Evolutionary conservation across 1,284 basidiomycete genomes (phyloP).

Genomic region (Naganishia albida): DNA sequence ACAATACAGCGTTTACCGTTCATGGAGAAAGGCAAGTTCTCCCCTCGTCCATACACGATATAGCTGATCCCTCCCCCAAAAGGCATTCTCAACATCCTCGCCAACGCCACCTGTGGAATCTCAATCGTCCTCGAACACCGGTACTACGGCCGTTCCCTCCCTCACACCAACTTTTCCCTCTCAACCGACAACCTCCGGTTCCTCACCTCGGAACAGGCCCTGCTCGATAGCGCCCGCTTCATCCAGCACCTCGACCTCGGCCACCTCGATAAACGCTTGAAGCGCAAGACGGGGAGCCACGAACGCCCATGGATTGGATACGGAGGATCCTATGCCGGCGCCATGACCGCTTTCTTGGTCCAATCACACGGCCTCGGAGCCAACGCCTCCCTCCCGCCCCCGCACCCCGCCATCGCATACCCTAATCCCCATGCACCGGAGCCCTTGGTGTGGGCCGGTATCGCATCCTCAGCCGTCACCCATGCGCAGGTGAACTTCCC

Average conservation of each 20-base stretch:
- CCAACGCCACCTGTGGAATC: slow-evolving; percentile 75
- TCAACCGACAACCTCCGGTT: slow-evolving; percentile 78
- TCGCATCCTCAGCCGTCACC: slow-evolving; percentile 61
- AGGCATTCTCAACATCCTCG: slow-evolving; percentile 82
- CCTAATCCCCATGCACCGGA: slow-evolving; percentile 60
- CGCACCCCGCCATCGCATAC: slow-evolving; percentile 9
- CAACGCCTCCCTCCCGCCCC: slow-evolving; percentile 5
- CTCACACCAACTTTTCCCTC: slow-evolving; percentile 62
- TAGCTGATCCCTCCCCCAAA: background rate
- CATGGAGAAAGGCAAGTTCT: slow-evolving; percentile 45
- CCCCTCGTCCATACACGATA: background rate
- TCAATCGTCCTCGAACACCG: slow-evolving; percentile 90
- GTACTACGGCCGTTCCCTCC: slow-evolving; percentile 69
- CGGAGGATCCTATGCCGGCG: slow-evolving; percentile 80
- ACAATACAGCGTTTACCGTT: slow-evolving; percentile 46
- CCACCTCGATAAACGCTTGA: slow-evolving; percentile 61
- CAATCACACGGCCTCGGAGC: slow-evolving; percentile 27
- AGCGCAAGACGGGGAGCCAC: slow-evolving; percentile 62
- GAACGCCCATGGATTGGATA: slow-evolving; percentile 89
- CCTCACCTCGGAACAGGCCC: slow-evolving; percentile 83
- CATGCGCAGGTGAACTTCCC: slow-evolving; percentile 60
- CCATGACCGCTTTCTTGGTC: slow-evolving; percentile 82
- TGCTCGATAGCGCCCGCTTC: slow-evolving; percentile 83
- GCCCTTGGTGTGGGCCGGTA: slow-evolving; percentile 77
- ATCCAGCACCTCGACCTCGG: slow-evolving; percentile 76